Conservation (phyloP, 2,329 filamentous ascomycete genomes). For the Microsporum audouinii region DNA sequence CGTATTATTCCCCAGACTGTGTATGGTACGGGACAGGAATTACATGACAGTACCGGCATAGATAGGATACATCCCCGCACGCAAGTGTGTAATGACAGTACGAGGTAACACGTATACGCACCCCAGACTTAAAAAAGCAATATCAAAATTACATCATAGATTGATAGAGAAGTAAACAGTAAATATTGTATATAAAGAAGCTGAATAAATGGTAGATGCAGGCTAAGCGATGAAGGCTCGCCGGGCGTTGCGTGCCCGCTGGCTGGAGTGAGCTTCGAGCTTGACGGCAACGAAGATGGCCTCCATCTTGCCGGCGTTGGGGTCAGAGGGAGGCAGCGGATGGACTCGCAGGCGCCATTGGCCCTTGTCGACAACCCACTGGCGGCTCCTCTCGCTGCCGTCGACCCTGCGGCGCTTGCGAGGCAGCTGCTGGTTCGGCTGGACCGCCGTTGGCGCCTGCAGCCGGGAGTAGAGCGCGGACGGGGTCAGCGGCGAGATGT, state of each 20-base stretch:
- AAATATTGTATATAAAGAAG: no score
- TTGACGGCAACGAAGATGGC: conserved; percentile 66
- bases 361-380: conserved; percentile 55
- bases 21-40: neutral
- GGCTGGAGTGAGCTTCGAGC: conserved; percentile 57
- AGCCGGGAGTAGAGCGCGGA: neutral
- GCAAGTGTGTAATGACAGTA: neutral
- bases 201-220: neutral
- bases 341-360: conserved; percentile 64
- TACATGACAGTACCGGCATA: neutral
- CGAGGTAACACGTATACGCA: neutral
- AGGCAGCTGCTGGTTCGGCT: conserved; percentile 13
- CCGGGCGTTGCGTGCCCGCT: conserved; percentile 54
- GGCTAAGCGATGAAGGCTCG: conserved; percentile 48
- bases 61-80: neutral
- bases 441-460: neutral
- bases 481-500: neutral
- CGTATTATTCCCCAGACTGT: neutral
- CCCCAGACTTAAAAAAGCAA: neutral
- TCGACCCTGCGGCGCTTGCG: conserved; percentile 38
- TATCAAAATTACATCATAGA: conserved; percentile 2
- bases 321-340: conserved; percentile 22
- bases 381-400: conserved; percentile 29
- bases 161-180: neutral
- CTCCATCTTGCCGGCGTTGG: conserved; percentile 45